Evolutionary conservation across 2,329 filamentous ascomycete genomes (phyloP).

Genomic region (Blastomyces parvus): DNA sequence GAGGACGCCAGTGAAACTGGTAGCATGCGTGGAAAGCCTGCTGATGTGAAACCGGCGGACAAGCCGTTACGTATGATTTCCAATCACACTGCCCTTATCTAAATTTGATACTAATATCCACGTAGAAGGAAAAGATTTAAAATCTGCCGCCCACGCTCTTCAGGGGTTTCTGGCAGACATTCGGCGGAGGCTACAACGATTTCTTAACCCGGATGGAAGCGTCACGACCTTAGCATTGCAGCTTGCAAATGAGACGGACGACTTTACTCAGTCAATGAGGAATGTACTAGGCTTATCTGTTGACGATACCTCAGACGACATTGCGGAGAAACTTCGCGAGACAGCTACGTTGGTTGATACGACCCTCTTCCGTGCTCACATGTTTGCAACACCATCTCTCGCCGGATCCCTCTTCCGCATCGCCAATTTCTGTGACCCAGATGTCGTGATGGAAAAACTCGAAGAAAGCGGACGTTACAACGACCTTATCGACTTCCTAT

Average conservation of each 20-base stretch:
- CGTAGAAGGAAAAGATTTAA: slow-evolving; percentile 73
- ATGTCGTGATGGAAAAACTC: slow-evolving; percentile 86
- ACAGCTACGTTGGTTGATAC: slow-evolving; percentile 86
- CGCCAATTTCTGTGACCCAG: slow-evolving; percentile 92
- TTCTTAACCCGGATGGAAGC: slow-evolving; percentile 50
- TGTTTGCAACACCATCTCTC: slow-evolving; percentile 78
- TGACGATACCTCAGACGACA: slow-evolving; percentile 46
- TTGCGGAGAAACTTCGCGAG: slow-evolving; percentile 60
- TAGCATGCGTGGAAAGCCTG: slow-evolving; percentile 29
- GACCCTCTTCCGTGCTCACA: slow-evolving; percentile 85
- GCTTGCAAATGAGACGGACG: slow-evolving; percentile 28
- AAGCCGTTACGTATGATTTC: slow-evolving; percentile 24
- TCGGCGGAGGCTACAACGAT: slow-evolving; percentile 54
- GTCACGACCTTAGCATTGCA: slow-evolving; percentile 29
- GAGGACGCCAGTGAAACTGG: slow-evolving; percentile 34
- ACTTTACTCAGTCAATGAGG: slow-evolving; percentile 37
- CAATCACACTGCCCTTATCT: background rate
- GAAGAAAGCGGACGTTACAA: slow-evolving; percentile 82
- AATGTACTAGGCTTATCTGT: slow-evolving; percentile 40
- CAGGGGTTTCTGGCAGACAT: slow-evolving; percentile 84
- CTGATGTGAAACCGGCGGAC: slow-evolving; percentile 22
- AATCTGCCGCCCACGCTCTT: slow-evolving; percentile 68
- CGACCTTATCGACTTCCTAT: slow-evolving; percentile 94
- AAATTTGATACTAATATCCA: slow-evolving; percentile 12
- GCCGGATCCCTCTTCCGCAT: slow-evolving; percentile 88